These are phyloP conservation scores for Hymenotorrendiella dingleyae DNA, from an alignment of 2,329 filamentous ascomycete species.

Conservation along the genomic window DNA sequence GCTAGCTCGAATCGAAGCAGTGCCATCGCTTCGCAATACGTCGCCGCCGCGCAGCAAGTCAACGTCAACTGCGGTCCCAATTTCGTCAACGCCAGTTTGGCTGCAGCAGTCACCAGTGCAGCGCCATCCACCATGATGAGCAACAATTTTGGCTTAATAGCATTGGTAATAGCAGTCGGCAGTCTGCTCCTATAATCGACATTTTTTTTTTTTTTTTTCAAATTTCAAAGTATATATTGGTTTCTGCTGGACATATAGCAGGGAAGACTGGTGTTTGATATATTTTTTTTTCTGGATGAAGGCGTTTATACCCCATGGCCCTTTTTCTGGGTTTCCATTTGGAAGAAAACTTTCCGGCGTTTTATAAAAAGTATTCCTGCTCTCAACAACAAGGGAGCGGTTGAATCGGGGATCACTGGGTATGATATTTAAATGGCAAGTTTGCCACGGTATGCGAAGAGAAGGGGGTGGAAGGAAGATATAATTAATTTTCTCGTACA, in stretches of 20 bases:
- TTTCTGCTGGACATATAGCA: constrained; percentile 1
- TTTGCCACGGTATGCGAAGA: not conserved
- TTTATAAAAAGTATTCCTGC: constrained; percentile 10
- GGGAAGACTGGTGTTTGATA: not conserved
- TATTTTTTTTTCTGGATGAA: not conserved
- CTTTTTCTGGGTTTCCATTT: not conserved
- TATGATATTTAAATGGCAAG: not conserved
- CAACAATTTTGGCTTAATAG: constrained; percentile 10
- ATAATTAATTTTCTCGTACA: no score
- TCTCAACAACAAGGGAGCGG: constrained; percentile 23
- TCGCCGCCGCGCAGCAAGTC: constrained; percentile 63
- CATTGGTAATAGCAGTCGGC: constrained; percentile 13
- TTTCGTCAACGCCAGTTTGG: constrained; percentile 52
- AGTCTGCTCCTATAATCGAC: constrained; percentile 15
- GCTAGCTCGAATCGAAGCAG: constrained; percentile 61
- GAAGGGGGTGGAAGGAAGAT: not conserved
- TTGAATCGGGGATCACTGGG: constrained; percentile 13
- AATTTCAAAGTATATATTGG: constrained; percentile 4
- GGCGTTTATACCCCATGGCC: constrained; percentile 13
- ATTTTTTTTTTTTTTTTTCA: not conserved
- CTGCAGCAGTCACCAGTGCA: constrained; percentile 14
- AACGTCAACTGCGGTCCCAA: constrained; percentile 57
- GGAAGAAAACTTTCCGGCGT: not conserved
- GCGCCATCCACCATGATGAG: not conserved
- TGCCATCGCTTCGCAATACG: constrained; percentile 64